Evolutionary conservation across 257 asterid genomes (phyloP).

Genomic region (Dorcoceras hygrometricum): DNA sequence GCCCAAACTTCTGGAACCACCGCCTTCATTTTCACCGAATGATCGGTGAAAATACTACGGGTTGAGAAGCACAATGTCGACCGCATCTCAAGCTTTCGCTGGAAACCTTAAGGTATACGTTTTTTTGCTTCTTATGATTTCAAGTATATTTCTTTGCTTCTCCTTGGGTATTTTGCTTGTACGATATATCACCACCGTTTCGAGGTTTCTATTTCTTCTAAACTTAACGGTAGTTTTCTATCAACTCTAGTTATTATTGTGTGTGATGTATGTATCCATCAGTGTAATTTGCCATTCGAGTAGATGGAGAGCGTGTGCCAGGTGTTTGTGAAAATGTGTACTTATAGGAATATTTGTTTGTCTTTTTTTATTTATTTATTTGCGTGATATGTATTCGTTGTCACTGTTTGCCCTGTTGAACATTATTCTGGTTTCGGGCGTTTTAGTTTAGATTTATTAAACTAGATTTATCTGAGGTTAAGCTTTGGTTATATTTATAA

Average conservation of each 20-base stretch:
- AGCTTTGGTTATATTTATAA: neutral
- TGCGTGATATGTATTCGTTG: slow-evolving; percentile 2
- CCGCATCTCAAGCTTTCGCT: slow-evolving; percentile 43
- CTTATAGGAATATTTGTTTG: neutral
- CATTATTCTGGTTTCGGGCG: neutral
- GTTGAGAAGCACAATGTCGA: slow-evolving; percentile 28
- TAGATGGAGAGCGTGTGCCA: neutral
- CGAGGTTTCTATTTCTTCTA: no score
- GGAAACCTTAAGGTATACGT: slow-evolving; percentile 53
- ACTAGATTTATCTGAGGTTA: neutral
- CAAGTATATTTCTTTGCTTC: neutral
- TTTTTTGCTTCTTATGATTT: neutral
- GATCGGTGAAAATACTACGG: no score
- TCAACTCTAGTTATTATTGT: neutral
- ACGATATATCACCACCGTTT: no score
- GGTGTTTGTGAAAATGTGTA: slow-evolving; percentile 22
- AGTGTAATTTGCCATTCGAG: neutral
- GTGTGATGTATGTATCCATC: neutral
- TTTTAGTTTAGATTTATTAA: neutral
- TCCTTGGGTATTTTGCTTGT: neutral
- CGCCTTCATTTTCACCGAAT: no score
- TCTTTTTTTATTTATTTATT: slow-evolving; percentile 1
- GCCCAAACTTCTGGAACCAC: neutral
- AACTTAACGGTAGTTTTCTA: no score
- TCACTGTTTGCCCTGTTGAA: neutral